Evolutionary conservation across 2,329 filamentous ascomycete genomes (phyloP), one percentile per base, ranked within the genome.

Genomic region (Neonectria punicea): DNA sequence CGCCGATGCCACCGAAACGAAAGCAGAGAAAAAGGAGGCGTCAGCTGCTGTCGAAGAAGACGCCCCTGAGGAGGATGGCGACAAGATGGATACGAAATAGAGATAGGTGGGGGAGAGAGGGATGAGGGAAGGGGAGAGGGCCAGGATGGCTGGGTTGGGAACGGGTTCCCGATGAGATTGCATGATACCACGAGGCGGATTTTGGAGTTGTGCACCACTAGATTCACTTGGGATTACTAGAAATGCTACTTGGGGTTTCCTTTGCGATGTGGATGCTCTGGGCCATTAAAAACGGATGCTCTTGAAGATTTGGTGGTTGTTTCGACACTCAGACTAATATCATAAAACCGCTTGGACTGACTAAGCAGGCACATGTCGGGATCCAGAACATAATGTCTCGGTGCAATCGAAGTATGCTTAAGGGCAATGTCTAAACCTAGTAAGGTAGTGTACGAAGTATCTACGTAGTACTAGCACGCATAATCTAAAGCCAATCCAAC

Each of bases 11-110:
- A 61, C 5, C 6, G 61, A 65, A 28, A 50, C 56, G 36, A 53
- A 61, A 14, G 56, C 41, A 10, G 61, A 64, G 16, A 51, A 65
- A 18, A 61, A 61, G 49, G 53, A 61, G 46, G 61, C 50, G 50
- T 65, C 63, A 14, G 41, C 20, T 7, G 51, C 72, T 46, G 56
- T 44, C 43, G 65, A 68, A 25, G 70, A 74, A 18, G 68, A 71
- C 39, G 72, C 75, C 50, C 20, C 66, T 50, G 68, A 72, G 41
- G 67, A 61, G 5, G 60, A 51, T 8, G 66, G 36, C 10, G 72
- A 72, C 25, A 68, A 72, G 61, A 75, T 75, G 73, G 73, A 75
- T 20, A 73, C 65, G 58, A 72, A 73, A 67, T 73, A 71, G 65
- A 34, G n/a, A 56, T 4, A 34, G 14, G 50, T 2, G 6, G 5